A percentile compares a stretch with the other conserved stretches of the same genome.
Evolutionary conservation across 352 stramenopile genomes (phyloP).

Genomic region (Pythium oligandrum): DNA sequence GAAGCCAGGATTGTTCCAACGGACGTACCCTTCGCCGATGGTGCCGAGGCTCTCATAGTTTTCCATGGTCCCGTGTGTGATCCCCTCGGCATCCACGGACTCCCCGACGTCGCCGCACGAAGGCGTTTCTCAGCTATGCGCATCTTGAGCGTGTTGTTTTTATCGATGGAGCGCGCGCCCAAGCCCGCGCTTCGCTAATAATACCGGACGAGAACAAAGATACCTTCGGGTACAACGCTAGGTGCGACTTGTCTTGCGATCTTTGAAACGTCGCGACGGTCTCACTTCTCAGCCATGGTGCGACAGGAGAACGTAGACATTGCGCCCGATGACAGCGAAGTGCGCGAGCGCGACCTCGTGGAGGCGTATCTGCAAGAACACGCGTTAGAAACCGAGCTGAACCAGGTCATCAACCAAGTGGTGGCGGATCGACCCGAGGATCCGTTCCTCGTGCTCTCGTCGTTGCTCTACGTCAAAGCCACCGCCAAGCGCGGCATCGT

Average conservation of each 20-base stretch:
- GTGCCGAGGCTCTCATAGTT: constrained; percentile 87
- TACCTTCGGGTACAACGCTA: too few relatives aligned
- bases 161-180: too few relatives aligned
- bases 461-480: constrained; percentile 48
- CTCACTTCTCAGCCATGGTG: too few relatives aligned
- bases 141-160: too few relatives aligned
- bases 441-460: constrained; percentile 66
- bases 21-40: constrained; percentile 78
- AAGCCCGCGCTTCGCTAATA: too few relatives aligned
- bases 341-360: constrained; percentile 63
- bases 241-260: too few relatives aligned
- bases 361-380: constrained; percentile 72
- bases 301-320: too few relatives aligned
- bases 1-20: background rate
- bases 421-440: constrained; percentile 58
- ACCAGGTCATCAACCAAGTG: constrained; percentile 69
- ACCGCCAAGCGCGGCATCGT: constrained; percentile 67
- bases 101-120: too few relatives aligned
- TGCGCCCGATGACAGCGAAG: constrained; percentile 12
- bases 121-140: too few relatives aligned
- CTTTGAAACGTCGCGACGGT: too few relatives aligned
- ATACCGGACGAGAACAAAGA: too few relatives aligned
- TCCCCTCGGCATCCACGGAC: too few relatives aligned
- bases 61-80: constrained; percentile 41
- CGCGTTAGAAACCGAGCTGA: constrained; percentile 58